Base-by-base conservation (phyloP, 192 early-diverging fungal genomes). In the Dimargaris xerosporica region DNA sequence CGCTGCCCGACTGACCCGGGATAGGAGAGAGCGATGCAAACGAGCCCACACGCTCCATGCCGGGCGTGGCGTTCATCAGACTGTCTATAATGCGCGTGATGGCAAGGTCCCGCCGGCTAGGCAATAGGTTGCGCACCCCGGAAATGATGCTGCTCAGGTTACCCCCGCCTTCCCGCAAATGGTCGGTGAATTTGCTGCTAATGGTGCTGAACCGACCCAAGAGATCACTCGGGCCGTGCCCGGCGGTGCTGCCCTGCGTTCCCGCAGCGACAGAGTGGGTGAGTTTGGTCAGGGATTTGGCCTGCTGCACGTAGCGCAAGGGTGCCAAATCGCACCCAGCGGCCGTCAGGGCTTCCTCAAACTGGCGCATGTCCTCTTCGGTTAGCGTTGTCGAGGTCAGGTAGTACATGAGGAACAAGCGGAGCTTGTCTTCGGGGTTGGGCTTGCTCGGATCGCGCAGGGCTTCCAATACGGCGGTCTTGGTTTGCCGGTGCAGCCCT, bases 41-140 rank as follows among this genome's bases (percentile, higher is more conserved):
- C 12, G 65, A 47, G 10, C 61, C 56, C 42, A 77, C 73, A n/a
- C 64, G 71, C 43, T 44, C 66, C 58, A 77, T 69, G 46, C 69
- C 72, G 61, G 58, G 74, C 44, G 78, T 64, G 19, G 77, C 83
- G 31, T 84, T 82, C 90, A 99, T 93, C 29, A 94, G 81, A 30
- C 83, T 76, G 29, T 92, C 90, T 5, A 94, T 85, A 25, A 91
- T 81, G 61, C 84, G 78, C 7, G 91, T 96, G 17, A 89, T 74
- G 6, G 93, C 85, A 29, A 94, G 69, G 67, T 99, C 91, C 71
- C 91, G 93, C 53, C 84, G 81, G 5, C 89, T 82, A 0, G 94
- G 94, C 46, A 99, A 73, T 54, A 99, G 78, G 70, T 97, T 99
- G 70, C 93, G 91, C 17, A 99, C 94, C 6, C 91, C 91, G 7